These are phyloP conservation scores for apple (Malus domestica) DNA, from an alignment of 306 rosid species.

Conservation along the genomic window ASM211411v1 NC_041794.1:29116501-29117000, in stretches of 20 bases:
- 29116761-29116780: not conserved
- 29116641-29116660: rapidly evolving
- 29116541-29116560: not conserved
- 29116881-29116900: not conserved
- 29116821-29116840: not conserved
- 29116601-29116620: not conserved
- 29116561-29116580: not conserved
- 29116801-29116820: not conserved
- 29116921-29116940: not conserved
- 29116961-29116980: not conserved
- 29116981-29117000: not conserved
- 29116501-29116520: too few species aligned
- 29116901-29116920: not conserved
- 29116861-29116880: too few species aligned
- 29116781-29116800: not conserved
- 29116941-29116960: not conserved
- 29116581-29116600: not conserved
- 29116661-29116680: not conserved
- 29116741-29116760: not conserved
- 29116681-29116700: not conserved
- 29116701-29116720: not conserved
- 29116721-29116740: too few species aligned
- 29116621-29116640: not conserved
- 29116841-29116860: not conserved
- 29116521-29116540: too few species aligned